Evolutionary conservation across 148 eudicot species (phyloP), one percentile per base, ranked within the genome.

Genomic region (Diospyros kaki): DNA sequence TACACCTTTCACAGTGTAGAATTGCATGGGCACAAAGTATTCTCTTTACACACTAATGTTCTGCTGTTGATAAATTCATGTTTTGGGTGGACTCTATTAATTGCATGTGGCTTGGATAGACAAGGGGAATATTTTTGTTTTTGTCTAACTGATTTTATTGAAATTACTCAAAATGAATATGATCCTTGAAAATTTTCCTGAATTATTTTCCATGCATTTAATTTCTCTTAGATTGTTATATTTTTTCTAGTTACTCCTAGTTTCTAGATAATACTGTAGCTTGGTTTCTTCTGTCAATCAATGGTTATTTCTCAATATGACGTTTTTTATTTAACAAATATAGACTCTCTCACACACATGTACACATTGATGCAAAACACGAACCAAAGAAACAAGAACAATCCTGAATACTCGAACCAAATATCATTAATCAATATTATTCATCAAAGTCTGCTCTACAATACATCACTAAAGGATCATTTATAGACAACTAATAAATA

Each of bases 21-120:
- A 81, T 81, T 73, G 44, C 79, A 81, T 66, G 75, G 74, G 83
- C 56, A 67, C 79, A 86, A 85, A 58, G 94, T 92, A 81, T 44
- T 68, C 45, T 39, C 39, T 75, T 61, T 69, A 71, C 42, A 17
- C 6, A 42, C 55, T 75, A 9, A 59, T 71, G 75, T 58, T 5
- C 51, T 9, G 11, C 5, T 74, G 13, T 56, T 48, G 17, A 46
- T 28, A 4, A 50, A 14, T 38, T 28, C 10, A 38, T 64, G 17
- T 69, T 60, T 67, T 28, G 43, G 69, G 58, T 65, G 46, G 61
- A 17, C n/a, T 38, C 53, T 5, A 60, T 40, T 50, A 7, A 73
- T 73, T 40, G 50, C 52, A 58, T 58, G 38, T 3, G 4, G 17
- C 40, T 17, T 72, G 43, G 14, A 63, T 9, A 45, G 46, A 5